Base-by-base conservation (phyloP, 2,329 filamentous ascomycete species). In the Colletotrichum sublineola region DNA sequence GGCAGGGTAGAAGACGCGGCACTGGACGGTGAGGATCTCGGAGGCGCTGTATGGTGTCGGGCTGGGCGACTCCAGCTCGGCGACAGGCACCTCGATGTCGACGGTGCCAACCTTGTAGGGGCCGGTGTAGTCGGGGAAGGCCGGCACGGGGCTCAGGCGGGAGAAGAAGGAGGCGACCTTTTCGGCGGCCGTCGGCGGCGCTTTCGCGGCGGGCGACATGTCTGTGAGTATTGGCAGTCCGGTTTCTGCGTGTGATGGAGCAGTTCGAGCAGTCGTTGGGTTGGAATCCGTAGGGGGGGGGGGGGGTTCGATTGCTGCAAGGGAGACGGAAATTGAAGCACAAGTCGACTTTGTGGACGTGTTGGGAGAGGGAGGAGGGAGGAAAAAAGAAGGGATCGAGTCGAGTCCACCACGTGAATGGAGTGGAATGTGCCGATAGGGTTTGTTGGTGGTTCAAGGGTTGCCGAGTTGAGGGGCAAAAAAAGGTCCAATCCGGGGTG, bases 1-100 rank as follows among this genome's bases (percentile, higher is more conserved):
- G 31, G 92, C 91, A 1, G 94, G 94, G 79, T 97, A 97, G 83
- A 94, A 97, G 70, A 97, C 86, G 74, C 94, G 90, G 80, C 94
- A 96, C 68, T 93, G 91, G 36, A 97, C 86, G 0, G 94, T 97
- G 29, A 90, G 85, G 57, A 95, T 90, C 56, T 86, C 84, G 67
- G 82, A 81, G 6, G 89, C 86, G 62, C 87, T 85, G 9, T 86
- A 83, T 7, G 89, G 88, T 9, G 84, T 81, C 4, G 86, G 83
- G 31, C 87, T 85, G 0, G 91, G 89, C 1, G 88, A 84, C 2
- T 86, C 79, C 7, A 92, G 83, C 60, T 90, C 86, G 38, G 87
- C 85, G 12, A 92, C 86, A 55, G 94, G 93, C 20, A 97, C 89
- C 83, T 97, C 94, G 75, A 96, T 86, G 77, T 97, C 94, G 75